Evolutionary conservation across 164 flowering plant species (phyloP).

Genomic region (Hamamelis virginiana): DNA sequence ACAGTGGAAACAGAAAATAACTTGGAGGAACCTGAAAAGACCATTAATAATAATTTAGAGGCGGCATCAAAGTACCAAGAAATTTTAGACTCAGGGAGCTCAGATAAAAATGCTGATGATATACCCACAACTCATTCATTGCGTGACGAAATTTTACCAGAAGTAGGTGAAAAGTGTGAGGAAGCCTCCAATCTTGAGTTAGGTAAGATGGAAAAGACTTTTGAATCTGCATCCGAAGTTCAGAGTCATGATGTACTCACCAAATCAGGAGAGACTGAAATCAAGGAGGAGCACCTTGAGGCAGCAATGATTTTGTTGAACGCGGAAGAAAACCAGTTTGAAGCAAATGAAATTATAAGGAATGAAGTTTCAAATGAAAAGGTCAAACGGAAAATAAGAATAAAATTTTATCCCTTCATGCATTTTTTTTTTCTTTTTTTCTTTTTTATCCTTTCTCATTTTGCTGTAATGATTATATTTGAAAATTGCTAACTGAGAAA

Average conservation of each 20-base stretch:
- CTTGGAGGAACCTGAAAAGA: constrained; percentile 12
- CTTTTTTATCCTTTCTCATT: not conserved
- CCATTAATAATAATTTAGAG: not conserved
- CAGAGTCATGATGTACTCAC: constrained; percentile 10
- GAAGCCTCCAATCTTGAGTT: not conserved
- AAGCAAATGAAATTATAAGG: constrained; percentile 17
- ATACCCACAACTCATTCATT: not conserved
- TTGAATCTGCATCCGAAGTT: constrained; percentile 19
- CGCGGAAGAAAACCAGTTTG: constrained; percentile 19
- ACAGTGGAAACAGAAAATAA: constrained; percentile 3
- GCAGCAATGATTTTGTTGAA: constrained; percentile 1
- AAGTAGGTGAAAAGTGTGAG: constrained; percentile 8
- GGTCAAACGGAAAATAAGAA: constrained; percentile 18
- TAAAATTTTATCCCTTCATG: not conserved
- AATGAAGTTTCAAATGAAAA: constrained; percentile 21
- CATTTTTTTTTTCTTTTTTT: not conserved
- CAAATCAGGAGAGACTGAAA: constrained; percentile 21
- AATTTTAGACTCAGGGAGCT: not conserved
- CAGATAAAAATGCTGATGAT: not conserved
- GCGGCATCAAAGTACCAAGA: constrained; percentile 3
- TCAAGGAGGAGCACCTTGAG: constrained; percentile 1
- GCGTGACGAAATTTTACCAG: not conserved
- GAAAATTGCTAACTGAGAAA: not conserved
- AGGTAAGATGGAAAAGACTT: constrained; percentile 7
- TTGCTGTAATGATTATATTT: not conserved